A percentile compares a stretch with the other conserved stretches of the same genome.
phyloP scores from a whole-genome alignment of 768 basidiomycete genomes.

The Cantharellus anzutake region DNA sequence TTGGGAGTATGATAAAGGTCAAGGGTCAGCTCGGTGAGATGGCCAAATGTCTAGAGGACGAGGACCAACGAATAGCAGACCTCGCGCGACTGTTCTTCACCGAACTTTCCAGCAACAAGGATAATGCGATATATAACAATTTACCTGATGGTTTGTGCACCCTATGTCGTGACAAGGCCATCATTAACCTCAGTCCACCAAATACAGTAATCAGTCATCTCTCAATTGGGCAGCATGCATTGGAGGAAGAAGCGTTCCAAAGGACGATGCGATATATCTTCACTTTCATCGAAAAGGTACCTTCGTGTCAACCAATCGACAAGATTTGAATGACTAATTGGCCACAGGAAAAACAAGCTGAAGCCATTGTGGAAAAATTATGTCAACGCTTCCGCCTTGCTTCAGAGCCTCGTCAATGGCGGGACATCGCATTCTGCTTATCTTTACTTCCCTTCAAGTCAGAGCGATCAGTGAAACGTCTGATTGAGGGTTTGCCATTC shows the following conservation, averaged over 20 bases:
- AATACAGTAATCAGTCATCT: slow-evolving; percentile 78
- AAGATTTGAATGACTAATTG: neutral
- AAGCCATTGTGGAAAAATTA: slow-evolving; percentile 91
- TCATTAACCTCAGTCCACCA: neutral
- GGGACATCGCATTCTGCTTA: slow-evolving; percentile 90
- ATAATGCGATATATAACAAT: slow-evolving; percentile 98
- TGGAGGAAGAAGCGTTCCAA: slow-evolving; percentile 84
- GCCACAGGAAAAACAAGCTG: slow-evolving; percentile 86
- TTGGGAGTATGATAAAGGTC: slow-evolving; percentile 99
- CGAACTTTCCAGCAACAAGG: slow-evolving; percentile 76
- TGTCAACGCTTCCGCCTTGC: slow-evolving; percentile 87
- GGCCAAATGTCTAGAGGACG: slow-evolving; percentile 98
- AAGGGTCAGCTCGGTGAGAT: slow-evolving; percentile 99
- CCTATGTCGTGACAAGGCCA: neutral
- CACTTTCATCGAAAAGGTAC: slow-evolving; percentile 86
- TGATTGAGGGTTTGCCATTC: slow-evolving; percentile 78
- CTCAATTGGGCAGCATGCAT: slow-evolving; percentile 75
- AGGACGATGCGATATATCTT: slow-evolving; percentile 92
- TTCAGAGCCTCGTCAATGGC: slow-evolving; percentile 86
- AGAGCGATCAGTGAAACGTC: slow-evolving; percentile 87
- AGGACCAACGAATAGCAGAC: slow-evolving; percentile 70
- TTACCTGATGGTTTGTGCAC: slow-evolving; percentile 64
- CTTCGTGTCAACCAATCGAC: slow-evolving; percentile 7
- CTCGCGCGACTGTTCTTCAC: slow-evolving; percentile 97
- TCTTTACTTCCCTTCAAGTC: slow-evolving; percentile 93